Evolutionary conservation across 306 rosid species (phyloP), one percentile per base, ranked within the genome.

Genomic region (Trifolium dubium): DNA sequence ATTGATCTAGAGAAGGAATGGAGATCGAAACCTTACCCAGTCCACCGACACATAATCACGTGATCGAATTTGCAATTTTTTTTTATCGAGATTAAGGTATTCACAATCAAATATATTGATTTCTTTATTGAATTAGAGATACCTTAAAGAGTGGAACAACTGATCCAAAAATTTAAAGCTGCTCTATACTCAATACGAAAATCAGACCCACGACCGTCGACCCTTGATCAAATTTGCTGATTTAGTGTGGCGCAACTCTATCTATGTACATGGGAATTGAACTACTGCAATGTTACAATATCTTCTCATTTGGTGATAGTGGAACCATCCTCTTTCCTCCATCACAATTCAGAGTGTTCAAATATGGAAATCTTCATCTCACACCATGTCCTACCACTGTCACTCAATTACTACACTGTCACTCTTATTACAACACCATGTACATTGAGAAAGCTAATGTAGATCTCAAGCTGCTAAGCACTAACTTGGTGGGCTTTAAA

Each of bases 31-130:
- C 49, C 49, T 43, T 11, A 49, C 14, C 15, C 0, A 28, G 35
- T 58, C 39, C n/a, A 67, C 84, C 70, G 79, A 77, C 81, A 77
- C 19, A 66, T 77, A 81, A 77, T 67, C 75, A 23, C 1, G 23
- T 23, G 23, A 23, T 23, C 23, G 23, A 23, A 23, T 23, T 23
- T 23, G 23, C 1, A 23, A 1, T 0, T 23, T 23, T 23, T 23
- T 23, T 23, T 23, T 0, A 1, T 23, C 1, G 23, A 23, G 23
- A 23, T 1, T 23, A 23, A 1, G 1, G 23, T 23, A 23, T 23
- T 1, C 1, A 23, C 23, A 0, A 1, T 1, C 23, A 23, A 23
- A 23, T 23, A 1, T 23, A 23, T 0, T 23, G 23, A 23, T 1
- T 23, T 1, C 23, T 23, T 1, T 23, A 1, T 23, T 23, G 23